Conservation (phyloP, 1,139 yeast genomes). For the Yamadazyma atlantica region DNA sequence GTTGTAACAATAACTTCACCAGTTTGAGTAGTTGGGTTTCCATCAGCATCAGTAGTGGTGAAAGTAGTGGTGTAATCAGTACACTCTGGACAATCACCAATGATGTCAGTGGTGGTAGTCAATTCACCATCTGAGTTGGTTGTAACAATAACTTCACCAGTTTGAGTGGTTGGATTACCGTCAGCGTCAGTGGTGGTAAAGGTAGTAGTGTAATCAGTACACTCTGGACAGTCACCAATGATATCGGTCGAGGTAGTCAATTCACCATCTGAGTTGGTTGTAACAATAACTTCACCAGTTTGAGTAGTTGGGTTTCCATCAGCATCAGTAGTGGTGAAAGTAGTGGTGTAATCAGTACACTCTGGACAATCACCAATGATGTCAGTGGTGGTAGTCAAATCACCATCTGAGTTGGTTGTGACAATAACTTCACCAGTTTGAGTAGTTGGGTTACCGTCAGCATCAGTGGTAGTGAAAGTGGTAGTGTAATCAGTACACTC, state of each 20-base stretch:
- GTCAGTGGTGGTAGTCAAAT: slow-evolving; percentile 11
- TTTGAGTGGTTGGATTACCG: slow-evolving; percentile 6
- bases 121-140: slow-evolving; percentile 5
- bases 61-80: slow-evolving; percentile 8
- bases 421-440: slow-evolving; percentile 10
- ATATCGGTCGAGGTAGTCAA: slow-evolving; percentile 8
- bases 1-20: slow-evolving; percentile 9
- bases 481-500: slow-evolving; percentile 8
- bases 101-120: slow-evolving; percentile 7
- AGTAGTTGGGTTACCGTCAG: slow-evolving; percentile 12
- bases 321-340: slow-evolving; percentile 6
- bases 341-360: slow-evolving; percentile 14
- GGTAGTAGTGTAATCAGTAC: slow-evolving; percentile 3
- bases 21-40: slow-evolving; percentile 5
- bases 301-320: slow-evolving; percentile 15
- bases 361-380: slow-evolving; percentile 11
- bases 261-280: slow-evolving; percentile 7
- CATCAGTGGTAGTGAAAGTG: slow-evolving; percentile 9
- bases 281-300: slow-evolving; percentile 7
- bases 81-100: slow-evolving; percentile 10
- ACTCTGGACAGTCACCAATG: slow-evolving; percentile 3
- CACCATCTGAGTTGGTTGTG: slow-evolving; percentile 14
- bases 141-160: slow-evolving; percentile 10
- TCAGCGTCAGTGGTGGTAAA: slow-evolving; percentile 4
- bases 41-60: slow-evolving; percentile 4